phyloP scores from a whole-genome alignment of 1,139 yeast genomes.

The Debaryomyces psychrophilus region DNA sequence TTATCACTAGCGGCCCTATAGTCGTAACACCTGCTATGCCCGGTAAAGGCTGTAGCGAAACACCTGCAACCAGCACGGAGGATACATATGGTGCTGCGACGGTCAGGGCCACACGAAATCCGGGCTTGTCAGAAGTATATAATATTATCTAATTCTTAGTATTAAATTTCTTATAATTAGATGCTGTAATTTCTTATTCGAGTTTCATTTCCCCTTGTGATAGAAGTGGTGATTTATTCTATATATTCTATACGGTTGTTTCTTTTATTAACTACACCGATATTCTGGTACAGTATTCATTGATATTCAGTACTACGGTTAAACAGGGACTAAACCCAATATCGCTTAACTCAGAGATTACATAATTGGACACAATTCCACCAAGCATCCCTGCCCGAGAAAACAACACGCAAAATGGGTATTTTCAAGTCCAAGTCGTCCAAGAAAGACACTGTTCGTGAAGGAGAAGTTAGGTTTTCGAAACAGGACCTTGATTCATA shows the following conservation, averaged over 20 bases:
- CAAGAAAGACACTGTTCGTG: slow-evolving; percentile 12
- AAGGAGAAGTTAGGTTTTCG: slow-evolving; percentile 41
- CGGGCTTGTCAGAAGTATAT: not conserved
- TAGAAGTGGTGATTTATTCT: not conserved
- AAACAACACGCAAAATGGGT: slow-evolving; percentile 30
- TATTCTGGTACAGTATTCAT: not conserved
- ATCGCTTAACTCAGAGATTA: slow-evolving; percentile 8
- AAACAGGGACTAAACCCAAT: not conserved
- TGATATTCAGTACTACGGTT: not conserved
- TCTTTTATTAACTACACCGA: not conserved
- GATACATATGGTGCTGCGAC: not conserved
- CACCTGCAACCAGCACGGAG: too few species aligned
- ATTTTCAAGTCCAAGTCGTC: slow-evolving; percentile 43
- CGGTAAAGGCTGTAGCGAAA: not conserved
- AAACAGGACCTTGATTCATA: slow-evolving; percentile 29
- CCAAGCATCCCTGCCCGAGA: not conserved
- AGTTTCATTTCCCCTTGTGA: not conserved
- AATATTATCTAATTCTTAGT: not conserved
- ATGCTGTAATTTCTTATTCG: not conserved
- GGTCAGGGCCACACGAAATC: not conserved
- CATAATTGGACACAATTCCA: slow-evolving; percentile 5
- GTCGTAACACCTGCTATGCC: not conserved
- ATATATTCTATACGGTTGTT: not conserved
- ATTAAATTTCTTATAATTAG: not conserved
- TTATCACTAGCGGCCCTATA: not conserved